Percentiles rank a stretch among this genome's conserved stretches.
Conservation (phyloP, 768 basidiomycete species). For the Tricholoma flavovirens region DNA sequence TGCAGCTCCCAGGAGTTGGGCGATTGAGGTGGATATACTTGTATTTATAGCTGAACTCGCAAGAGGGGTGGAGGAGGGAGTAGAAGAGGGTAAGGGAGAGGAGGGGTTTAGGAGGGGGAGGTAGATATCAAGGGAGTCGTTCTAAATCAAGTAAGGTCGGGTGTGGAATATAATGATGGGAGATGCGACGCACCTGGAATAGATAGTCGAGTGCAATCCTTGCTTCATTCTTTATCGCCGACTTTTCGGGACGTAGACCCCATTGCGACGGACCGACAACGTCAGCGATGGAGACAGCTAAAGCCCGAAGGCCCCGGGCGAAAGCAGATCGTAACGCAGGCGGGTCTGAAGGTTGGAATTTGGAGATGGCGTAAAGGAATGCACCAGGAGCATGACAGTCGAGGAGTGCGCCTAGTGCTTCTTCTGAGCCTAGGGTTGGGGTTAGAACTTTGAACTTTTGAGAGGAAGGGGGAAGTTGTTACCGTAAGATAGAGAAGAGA, state of each 20-base stretch:
- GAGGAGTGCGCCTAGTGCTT: conserved; percentile 53
- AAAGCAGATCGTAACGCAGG: conserved; percentile 48
- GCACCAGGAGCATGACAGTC: conserved; percentile 52
- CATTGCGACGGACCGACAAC: conserved; percentile 65
- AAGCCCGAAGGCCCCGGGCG: conserved; percentile 54
- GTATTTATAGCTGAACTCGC: conserved; percentile 24
- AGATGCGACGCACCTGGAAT: background rate
- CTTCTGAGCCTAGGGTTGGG: conserved; percentile 47
- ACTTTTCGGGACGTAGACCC: conserved; percentile 47
- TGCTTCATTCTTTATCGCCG: conserved; percentile 42
- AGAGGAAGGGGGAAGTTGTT: background rate
- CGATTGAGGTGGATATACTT: conserved; percentile 37
- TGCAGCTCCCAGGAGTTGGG: conserved; percentile 49
- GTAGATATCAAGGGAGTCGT: conserved; percentile 58
- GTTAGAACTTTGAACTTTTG: background rate
- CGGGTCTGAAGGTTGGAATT: conserved; percentile 33
- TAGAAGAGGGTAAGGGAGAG: conserved; percentile 31
- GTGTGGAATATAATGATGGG: background rate
- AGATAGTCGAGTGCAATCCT: conserved; percentile 43
- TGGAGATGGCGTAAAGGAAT: conserved; percentile 57
- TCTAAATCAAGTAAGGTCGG: conserved; percentile 25
- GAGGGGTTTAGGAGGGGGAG: conserved; percentile 54
- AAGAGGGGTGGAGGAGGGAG: conserved; percentile 4
- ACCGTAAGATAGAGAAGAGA: conserved; percentile 73
- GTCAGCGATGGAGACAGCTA: conserved; percentile 58